Evolutionary conservation across 768 basidiomycete species (phyloP).

Genomic region (Naganishia antarctica): DNA sequence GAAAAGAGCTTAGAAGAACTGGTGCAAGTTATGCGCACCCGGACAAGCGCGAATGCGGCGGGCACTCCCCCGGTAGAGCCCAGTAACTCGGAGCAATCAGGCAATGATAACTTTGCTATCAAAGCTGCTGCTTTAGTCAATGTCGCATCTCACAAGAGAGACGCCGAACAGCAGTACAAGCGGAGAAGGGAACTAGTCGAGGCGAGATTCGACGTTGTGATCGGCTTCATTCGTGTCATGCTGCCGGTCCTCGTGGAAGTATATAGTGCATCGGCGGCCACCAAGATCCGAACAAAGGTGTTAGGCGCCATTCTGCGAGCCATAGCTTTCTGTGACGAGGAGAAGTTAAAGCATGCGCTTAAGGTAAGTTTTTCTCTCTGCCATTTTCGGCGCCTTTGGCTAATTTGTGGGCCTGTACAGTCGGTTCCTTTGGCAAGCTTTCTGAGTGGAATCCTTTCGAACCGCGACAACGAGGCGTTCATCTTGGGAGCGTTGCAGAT

Average conservation of each 20-base stretch:
- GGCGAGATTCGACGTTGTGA: constrained; percentile 21
- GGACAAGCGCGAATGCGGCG: constrained; percentile 29
- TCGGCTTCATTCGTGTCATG: constrained; percentile 73
- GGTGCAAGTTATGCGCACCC: constrained; percentile 27
- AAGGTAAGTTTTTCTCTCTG: constrained; percentile 56
- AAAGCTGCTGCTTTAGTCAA: constrained; percentile 30
- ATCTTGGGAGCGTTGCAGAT: constrained; percentile 87
- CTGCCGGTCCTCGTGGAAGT: constrained; percentile 95
- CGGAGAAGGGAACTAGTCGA: constrained; percentile 31
- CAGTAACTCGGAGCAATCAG: constrained; percentile 8
- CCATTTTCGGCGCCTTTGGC: neutral
- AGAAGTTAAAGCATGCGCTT: constrained; percentile 69
- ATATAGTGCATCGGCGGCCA: constrained; percentile 94
- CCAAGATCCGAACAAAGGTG: constrained; percentile 80
- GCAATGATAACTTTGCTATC: constrained; percentile 1
- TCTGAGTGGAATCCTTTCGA: constrained; percentile 86
- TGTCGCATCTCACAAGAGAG: constrained; percentile 14
- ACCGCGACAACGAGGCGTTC: constrained; percentile 79
- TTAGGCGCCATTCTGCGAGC: constrained; percentile 84
- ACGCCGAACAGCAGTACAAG: constrained; percentile 30
- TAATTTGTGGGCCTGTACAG: constrained; percentile 51
- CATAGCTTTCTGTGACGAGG: constrained; percentile 75
- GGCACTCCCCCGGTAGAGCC: constrained; percentile 25
- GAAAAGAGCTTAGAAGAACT: constrained; percentile 37
- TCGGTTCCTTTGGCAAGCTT: constrained; percentile 93